Conservation (phyloP, 306 rosid species). For the Notholithocarpus densiflorus region DNA sequence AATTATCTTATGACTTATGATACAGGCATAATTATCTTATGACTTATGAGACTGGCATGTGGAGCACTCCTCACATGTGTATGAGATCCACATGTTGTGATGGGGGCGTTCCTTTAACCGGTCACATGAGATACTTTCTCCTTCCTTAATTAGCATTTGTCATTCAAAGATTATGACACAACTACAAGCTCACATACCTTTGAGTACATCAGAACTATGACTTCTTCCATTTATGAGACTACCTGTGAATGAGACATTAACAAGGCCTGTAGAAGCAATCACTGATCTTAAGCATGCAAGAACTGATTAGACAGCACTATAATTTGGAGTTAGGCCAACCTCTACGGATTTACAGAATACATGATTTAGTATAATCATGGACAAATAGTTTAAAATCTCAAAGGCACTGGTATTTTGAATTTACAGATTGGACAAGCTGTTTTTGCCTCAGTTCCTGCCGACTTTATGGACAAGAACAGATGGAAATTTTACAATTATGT, state of each 20-base stretch:
- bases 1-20: too few species aligned
- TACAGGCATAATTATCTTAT: too few species aligned
- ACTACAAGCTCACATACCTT: not conserved
- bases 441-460: constrained; percentile 38
- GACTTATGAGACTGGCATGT: too few species aligned
- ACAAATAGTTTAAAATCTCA: constrained; percentile 25
- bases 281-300: not conserved
- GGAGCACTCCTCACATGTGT: too few species aligned
- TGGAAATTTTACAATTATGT: constrained; percentile 23
- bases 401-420: constrained; percentile 35
- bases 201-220: not conserved
- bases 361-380: constrained; percentile 12
- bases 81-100: too few species aligned
- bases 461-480: constrained; percentile 28
- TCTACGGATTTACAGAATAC: constrained; percentile 3
- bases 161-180: not conserved
- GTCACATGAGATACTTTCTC: not conserved
- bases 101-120: too few species aligned
- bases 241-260: not conserved
- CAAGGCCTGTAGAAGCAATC: not conserved
- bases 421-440: constrained; percentile 48
- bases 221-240: not conserved
- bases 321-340: not conserved
- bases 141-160: not conserved
- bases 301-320: not conserved